Base-by-base conservation (phyloP, 2,329 filamentous ascomycete genomes). In the Phyllosticta citribraziliensis region DNA sequence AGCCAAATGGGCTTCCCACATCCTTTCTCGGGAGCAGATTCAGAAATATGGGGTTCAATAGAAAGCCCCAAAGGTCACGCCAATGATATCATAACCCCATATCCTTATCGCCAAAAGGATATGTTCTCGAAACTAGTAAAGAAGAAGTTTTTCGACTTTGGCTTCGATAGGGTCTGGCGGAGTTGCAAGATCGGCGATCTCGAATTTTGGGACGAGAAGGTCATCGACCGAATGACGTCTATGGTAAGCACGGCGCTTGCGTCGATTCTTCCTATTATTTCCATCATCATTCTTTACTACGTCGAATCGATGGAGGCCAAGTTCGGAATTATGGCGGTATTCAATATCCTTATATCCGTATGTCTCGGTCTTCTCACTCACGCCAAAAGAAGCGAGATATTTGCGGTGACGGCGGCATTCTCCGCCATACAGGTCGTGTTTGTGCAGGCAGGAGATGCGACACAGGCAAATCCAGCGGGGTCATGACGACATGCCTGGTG, bases 371-470 rank as follows among this genome's bases (percentile, higher is more conserved):
- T 27, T 8, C 56, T 61, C 19, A 61, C 58, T 1, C 47, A 55
- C 6, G 54, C 58, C 5, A 61, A 52, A 27, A 25, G 53, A 5
- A 51, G 25, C 1, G 58, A 61, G 2, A 40, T 56, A 4, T 61
- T 61, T 14, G 58, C 47, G 6, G 58, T 56, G 5, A 17, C 47
- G 5, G 53, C 54, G 0, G 54, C 58, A 3, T 61, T 61, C 54
- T 61, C 58, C 1, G 58, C 58, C 11, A 51, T 61, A 12, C 47
- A 53, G 12, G 58, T 61, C 4, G 58, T 56, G 1, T 61, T 61
- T n/a, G 58, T 56, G 14, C 58, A 61, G 10, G 54, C 14, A 40
- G 33, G 33, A 6, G 33, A 40, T 40, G 11, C 33, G 14, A 40
- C 11, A 12, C 33, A 40, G 33, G 33, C 33, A 14, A 40, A 9